Base-by-base conservation (phyloP, 352 stramenopile species). In the Phytopythium mirpurense region DNA sequence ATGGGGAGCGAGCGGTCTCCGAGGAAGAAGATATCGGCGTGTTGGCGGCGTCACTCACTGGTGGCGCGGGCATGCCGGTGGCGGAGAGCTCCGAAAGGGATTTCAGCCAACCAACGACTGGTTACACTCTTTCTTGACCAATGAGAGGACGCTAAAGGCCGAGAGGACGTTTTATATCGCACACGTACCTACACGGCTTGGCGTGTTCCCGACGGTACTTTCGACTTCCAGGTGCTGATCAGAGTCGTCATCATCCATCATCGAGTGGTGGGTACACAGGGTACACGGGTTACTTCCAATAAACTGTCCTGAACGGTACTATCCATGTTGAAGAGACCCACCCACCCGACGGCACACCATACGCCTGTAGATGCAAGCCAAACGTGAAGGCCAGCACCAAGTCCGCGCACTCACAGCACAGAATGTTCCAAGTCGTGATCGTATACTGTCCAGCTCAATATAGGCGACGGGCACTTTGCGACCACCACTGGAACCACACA, bases 221-320 rank as follows among this genome's bases (percentile, higher is more conserved):
- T 32, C 29, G 29, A 32, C 29, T 32, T 5, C 5, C 29, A 32
- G 29, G 29, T 32, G 9, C 29, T 10, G n/a, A n/a, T n/a, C n/a
- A n/a, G n/a, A n/a, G n/a, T n/a, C n/a, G n/a, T n/a, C n/a, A 11
- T 16, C 19, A 44, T 44, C 38, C 38, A 44, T 44, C 38, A 44
- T 44, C 19, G 38, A 27, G 8, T 27, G 19, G n/a, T 44, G 36
- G 36, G 36, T 41, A 41, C 18, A 32, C 29, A 16, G 36, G 36
- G 36, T 41, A 41, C 36, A n/a, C 36, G 18, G n/a, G 37, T 23
- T 43, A 43, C 40, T 5, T 19, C 4, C 10, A 44, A 16, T 44
- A 26, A 44, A 18, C n/a, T 26, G 38, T 44, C 38, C 16, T 12
- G 10, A 44, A 24, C 38, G 10, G 38, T 44, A 44, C n/a, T 0